Percentiles rank a stretch among this genome's conserved stretches.
Evolutionary conservation across 1,284 basidiomycete genomes (phyloP).

Genomic region (Tilletia indica): DNA sequence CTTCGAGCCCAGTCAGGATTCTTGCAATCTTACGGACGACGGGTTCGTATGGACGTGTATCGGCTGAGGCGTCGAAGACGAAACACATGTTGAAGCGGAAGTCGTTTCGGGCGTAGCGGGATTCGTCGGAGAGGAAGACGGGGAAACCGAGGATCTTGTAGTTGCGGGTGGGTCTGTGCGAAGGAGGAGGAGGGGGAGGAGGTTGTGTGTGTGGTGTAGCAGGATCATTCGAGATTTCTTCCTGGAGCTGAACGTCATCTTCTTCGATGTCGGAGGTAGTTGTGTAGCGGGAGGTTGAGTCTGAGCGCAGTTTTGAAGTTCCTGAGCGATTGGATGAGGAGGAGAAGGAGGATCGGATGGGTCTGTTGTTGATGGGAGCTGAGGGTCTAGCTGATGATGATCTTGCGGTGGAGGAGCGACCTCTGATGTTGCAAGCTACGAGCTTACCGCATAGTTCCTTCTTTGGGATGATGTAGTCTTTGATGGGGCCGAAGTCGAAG

Average conservation of each 20-base stretch:
- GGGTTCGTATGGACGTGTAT: conserved; percentile 90
- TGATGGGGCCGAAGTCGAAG: conserved; percentile 88
- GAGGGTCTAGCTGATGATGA: background rate
- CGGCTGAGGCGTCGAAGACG: conserved; percentile 83
- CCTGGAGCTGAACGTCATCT: background rate
- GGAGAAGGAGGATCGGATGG: conserved; percentile 80
- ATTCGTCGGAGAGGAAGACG: conserved; percentile 40
- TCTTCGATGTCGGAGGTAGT: conserved; percentile 13
- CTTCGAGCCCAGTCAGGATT: conserved; percentile 82
- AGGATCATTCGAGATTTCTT: background rate
- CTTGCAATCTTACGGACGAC: conserved; percentile 91
- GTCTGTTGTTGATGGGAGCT: conserved; percentile 29
- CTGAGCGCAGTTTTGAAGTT: conserved; percentile 5
- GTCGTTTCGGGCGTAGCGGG: conserved; percentile 57
- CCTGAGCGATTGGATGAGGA: background rate
- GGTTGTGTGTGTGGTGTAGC: no score
- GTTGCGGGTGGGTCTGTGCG: conserved; percentile 15
- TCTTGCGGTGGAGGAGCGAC: background rate
- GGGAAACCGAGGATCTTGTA: conserved; percentile 53
- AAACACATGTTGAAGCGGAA: conserved; percentile 90
- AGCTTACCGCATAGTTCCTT: conserved; percentile 82
- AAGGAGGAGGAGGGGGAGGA: background rate
- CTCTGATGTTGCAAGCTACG: conserved; percentile 67
- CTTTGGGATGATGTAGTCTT: conserved; percentile 89
- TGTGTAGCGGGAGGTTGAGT: conserved; percentile 7